Base-by-base conservation (phyloP, 768 basidiomycete genomes). In the Sporobolomyces phaffii region DNA sequence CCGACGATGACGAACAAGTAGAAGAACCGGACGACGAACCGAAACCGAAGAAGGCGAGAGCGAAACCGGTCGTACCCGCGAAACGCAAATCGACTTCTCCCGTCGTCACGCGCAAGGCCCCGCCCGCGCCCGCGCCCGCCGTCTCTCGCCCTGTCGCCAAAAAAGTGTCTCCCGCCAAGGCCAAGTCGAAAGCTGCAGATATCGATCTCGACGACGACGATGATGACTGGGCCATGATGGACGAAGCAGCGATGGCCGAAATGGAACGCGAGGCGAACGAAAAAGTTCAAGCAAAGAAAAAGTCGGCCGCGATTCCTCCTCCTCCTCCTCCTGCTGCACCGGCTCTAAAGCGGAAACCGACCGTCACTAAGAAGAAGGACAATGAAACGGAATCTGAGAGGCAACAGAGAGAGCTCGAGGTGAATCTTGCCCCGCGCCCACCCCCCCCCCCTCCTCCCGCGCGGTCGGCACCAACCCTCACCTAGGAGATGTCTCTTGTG, bases 81-180 rank as follows among this genome's bases (percentile, higher is more conserved):
- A 68, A 68, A 45, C 47, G 66, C 47, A 68, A 63, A 47, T 68
- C 66, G 26, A 58, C 41, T 22, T 68, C 66, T 22, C 66, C 66
- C 22, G 41, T 22, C 56, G 56, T 51, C 28, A 17, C 54, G 7
- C 60, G 60, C 24, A 29, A 54, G 22, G 36, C 53, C 7, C 47
- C 47, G 13, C 29, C 53, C 14, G 26, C 56, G 18, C 22, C 22
- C n/a, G n/a, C n/a, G n/a, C n/a, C n/a, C n/a, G n/a, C n/a, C n/a
- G n/a, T n/a, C n/a, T n/a, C n/a, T n/a, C n/a, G n/a, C n/a, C n/a
- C n/a, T n/a, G n/a, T n/a, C n/a, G n/a, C n/a, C 43, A 58, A 31
- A 31, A 58, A 58, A n/a, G 38, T 18, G 17, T 17, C 53, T 9
- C 48, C 60, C 7, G 34, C 24, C 3, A 65, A 59, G 14, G 34